phyloP scores from a whole-genome alignment of 1,284 basidiomycete genomes.

The Erythrobasidium hasegawianum region DNA sequence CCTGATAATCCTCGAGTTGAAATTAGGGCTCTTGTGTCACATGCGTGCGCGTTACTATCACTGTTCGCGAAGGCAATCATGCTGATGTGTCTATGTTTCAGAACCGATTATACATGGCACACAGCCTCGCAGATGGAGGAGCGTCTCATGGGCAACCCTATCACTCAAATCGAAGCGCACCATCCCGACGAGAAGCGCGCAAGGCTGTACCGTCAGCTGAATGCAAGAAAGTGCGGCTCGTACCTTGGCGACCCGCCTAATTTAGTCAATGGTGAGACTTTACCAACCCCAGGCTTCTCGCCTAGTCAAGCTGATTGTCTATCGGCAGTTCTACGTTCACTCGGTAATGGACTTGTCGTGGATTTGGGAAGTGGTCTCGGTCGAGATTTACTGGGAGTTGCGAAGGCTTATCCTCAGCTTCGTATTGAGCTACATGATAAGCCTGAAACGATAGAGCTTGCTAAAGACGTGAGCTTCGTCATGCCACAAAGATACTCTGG shows the following conservation, averaged over 20 bases:
- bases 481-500: too few species aligned
- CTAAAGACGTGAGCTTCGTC: conserved; percentile 14
- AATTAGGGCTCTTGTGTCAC: conserved; percentile 22
- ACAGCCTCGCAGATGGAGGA: conserved; percentile 29
- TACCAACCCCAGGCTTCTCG: too few species aligned
- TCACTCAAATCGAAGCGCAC: conserved; percentile 18
- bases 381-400: conserved; percentile 32
- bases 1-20: conserved; percentile 32
- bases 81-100: neutral
- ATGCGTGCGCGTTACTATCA: conserved; percentile 21
- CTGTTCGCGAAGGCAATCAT: neutral
- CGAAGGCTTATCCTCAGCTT: conserved; percentile 19
- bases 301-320: neutral
- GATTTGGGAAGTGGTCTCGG: conserved; percentile 31
- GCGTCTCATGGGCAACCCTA: conserved; percentile 11
- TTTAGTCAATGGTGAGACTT: conserved; percentile 19
- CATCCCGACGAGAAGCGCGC: conserved; percentile 21
- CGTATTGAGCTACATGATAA: conserved; percentile 34
- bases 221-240: conserved; percentile 32
- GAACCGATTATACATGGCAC: conserved; percentile 31
- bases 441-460: conserved; percentile 26
- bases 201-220: conserved; percentile 27
- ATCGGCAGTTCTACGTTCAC: conserved; percentile 11
- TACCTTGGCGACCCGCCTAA: conserved; percentile 34
- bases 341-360: conserved; percentile 29